Conservation (phyloP, 2,329 filamentous ascomycete genomes). For the Aspergillus fructus region DNA sequence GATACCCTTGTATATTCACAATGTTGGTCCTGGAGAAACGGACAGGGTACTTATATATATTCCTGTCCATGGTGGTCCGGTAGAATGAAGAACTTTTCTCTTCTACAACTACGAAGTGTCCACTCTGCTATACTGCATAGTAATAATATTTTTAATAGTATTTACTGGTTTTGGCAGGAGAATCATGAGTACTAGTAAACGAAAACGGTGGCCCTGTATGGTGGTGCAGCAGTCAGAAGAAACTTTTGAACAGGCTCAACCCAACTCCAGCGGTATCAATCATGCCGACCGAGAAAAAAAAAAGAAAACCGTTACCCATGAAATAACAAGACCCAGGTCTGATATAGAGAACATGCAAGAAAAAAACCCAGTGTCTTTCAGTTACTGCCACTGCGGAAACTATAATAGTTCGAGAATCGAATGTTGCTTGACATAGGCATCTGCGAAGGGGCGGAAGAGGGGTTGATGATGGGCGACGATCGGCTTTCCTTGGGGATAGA, state of each 20-base stretch:
- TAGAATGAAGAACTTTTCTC: no score
- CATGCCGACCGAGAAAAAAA: constrained; percentile 19
- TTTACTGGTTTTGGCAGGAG: not conserved
- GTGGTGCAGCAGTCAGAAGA: constrained; percentile 3
- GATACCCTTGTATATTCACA: no score
- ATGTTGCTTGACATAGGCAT: not conserved
- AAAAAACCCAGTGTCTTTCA: constrained; percentile 10
- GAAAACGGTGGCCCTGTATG: constrained; percentile 12
- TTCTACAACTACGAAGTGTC: no score
- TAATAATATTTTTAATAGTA: not conserved
- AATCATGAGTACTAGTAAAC: not conserved
- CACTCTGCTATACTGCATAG: not conserved
- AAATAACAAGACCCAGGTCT: constrained; percentile 3
- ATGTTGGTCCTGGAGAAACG: no score
- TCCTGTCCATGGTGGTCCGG: no score
- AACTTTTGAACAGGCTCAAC: constrained; percentile 21
- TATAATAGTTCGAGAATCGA: not conserved
- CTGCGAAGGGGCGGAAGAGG: constrained; percentile 9
- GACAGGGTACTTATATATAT: no score
- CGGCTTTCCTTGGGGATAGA: not conserved
- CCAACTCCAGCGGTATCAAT: constrained; percentile 13
- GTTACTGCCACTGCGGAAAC: constrained; percentile 9
- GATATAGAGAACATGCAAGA: not conserved
- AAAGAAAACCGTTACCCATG: constrained; percentile 13
- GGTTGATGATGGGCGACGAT: constrained; percentile 17